phyloP scores from a whole-genome alignment of 306 rosid species.

The Vigna angularis region DNA sequence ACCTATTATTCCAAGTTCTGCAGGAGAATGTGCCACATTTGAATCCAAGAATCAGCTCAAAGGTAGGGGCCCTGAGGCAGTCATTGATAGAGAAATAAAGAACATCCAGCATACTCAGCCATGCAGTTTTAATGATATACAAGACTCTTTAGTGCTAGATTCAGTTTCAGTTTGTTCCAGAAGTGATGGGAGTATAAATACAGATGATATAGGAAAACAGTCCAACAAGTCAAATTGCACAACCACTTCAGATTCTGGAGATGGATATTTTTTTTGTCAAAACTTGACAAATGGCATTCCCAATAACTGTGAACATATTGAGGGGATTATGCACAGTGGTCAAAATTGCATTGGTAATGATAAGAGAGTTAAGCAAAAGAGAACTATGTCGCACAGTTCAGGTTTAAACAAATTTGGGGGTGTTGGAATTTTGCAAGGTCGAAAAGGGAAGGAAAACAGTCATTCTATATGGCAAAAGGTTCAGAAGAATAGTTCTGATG shows the following conservation, averaged over 20 bases:
- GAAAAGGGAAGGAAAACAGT: slow-evolving; percentile 68
- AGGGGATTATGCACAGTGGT: slow-evolving; percentile 47
- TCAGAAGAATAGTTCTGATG: slow-evolving; percentile 59
- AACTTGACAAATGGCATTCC: slow-evolving; percentile 40
- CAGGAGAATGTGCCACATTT: slow-evolving; percentile 42
- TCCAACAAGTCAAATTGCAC: slow-evolving; percentile 48
- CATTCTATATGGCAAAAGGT: slow-evolving; percentile 91
- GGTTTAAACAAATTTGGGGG: slow-evolving; percentile 57
- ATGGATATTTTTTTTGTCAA: slow-evolving; percentile 44
- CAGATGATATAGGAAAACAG: slow-evolving; percentile 44
- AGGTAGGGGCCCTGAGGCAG: slow-evolving; percentile 34
- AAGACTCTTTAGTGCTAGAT: slow-evolving; percentile 53
- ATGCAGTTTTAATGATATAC: slow-evolving; percentile 45
- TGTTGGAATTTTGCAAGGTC: slow-evolving; percentile 51
- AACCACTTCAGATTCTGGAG: slow-evolving; percentile 45
- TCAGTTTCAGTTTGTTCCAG: slow-evolving; percentile 53
- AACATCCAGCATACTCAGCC: slow-evolving; percentile 37
- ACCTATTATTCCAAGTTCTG: slow-evolving; percentile 35
- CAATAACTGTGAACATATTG: slow-evolving; percentile 47
- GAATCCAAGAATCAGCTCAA: slow-evolving; percentile 47
- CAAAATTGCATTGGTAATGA: slow-evolving; percentile 49
- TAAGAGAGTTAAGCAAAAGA: slow-evolving; percentile 66
- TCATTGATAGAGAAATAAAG: slow-evolving; percentile 42
- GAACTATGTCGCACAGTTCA: slow-evolving; percentile 49
- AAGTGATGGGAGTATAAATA: slow-evolving; percentile 49